Evolutionary conservation across 805 yeast genomes (phyloP).

Genomic region (Suhomyces tanzawaensis): DNA sequence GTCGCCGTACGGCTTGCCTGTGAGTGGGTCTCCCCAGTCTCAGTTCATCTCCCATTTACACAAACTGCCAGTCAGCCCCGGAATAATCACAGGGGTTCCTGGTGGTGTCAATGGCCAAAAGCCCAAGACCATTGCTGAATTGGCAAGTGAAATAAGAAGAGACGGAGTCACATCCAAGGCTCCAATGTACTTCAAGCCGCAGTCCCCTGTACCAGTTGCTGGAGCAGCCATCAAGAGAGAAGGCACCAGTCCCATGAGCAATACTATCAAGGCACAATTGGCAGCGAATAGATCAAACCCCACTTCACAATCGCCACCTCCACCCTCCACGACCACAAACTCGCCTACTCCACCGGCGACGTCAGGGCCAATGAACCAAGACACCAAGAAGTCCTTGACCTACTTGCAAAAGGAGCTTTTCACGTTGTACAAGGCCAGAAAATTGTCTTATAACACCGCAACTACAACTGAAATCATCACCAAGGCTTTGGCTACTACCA

Average conservation of each 20-base stretch:
- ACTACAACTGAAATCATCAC: slow-evolving; percentile 83
- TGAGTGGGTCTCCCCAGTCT: slow-evolving; percentile 22
- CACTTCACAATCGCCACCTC: slow-evolving; percentile 16
- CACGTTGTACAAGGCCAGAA: slow-evolving; percentile 72
- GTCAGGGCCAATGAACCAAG: slow-evolving; percentile 41
- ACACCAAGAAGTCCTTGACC: slow-evolving; percentile 71
- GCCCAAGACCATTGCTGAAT: slow-evolving; percentile 41
- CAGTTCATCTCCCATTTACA: slow-evolving; percentile 21
- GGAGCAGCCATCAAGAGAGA: neutral
- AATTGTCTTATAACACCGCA: slow-evolving; percentile 67
- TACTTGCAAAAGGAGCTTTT: slow-evolving; percentile 85
- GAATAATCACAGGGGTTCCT: slow-evolving; percentile 1
- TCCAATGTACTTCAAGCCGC: slow-evolving; percentile 34
- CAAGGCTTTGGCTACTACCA: slow-evolving; percentile 89
- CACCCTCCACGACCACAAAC: slow-evolving; percentile 2
- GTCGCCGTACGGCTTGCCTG: slow-evolving; percentile 23
- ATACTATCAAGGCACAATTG: slow-evolving; percentile 43
- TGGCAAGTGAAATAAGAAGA: slow-evolving; percentile 40
- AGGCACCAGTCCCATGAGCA: slow-evolving; percentile 5
- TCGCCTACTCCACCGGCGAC: slow-evolving; percentile 5
- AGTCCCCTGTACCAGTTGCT: slow-evolving; percentile 3
- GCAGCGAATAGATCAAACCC: slow-evolving; percentile 43
- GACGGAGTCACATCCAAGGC: slow-evolving; percentile 31
- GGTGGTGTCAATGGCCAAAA: slow-evolving; percentile 15
- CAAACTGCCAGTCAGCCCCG: slow-evolving; percentile 5